These are phyloP conservation scores for Colletotrichum tanaceti DNA, from an alignment of 2,329 filamentous ascomycete species.

Conservation along the genomic window DNA sequence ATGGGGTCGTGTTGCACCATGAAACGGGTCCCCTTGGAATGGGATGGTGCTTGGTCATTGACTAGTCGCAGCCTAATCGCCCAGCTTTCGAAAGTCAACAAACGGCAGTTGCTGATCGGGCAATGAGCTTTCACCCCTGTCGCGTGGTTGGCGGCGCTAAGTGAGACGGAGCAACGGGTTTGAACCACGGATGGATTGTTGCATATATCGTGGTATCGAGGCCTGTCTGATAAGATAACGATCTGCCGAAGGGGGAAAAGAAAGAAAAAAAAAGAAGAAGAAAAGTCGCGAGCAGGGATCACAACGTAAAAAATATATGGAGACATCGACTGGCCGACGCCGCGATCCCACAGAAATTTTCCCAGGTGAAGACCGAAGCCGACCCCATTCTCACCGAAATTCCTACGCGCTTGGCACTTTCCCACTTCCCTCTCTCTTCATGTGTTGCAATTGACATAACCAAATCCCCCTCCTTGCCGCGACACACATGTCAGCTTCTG, in stretches of 20 bases:
- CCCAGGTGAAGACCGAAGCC: conserved; percentile 34
- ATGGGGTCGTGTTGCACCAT: conserved; percentile 19
- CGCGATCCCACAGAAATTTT: conserved; percentile 38
- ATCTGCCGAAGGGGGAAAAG: neutral
- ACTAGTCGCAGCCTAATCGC: conserved; percentile 12
- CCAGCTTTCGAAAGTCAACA: conserved; percentile 39
- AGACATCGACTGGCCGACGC: conserved; percentile 21
- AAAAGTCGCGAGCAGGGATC: conserved; percentile 37
- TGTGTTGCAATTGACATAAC: conserved; percentile 1
- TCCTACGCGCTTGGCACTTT: conserved; percentile 1
- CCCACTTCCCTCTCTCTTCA: conserved; percentile 1
- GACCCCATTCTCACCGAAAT: conserved; percentile 24
- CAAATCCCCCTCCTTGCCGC: neutral
- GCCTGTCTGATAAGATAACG: conserved; percentile 29
- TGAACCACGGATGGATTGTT: conserved; percentile 3
- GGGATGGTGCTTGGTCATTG: conserved; percentile 20
- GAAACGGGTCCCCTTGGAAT: conserved; percentile 11
- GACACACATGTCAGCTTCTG: conserved; percentile 49
- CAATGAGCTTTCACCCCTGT: conserved; percentile 39
- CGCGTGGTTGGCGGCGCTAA: conserved; percentile 17
- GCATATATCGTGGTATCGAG: conserved; percentile 21
- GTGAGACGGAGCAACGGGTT: conserved; percentile 21
- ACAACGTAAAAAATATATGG: conserved; percentile 34
- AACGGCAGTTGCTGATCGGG: conserved; percentile 37
- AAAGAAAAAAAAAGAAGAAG: neutral